Base-by-base conservation (phyloP, 1,284 basidiomycete genomes). In the Albatrellus sp. region DNA sequence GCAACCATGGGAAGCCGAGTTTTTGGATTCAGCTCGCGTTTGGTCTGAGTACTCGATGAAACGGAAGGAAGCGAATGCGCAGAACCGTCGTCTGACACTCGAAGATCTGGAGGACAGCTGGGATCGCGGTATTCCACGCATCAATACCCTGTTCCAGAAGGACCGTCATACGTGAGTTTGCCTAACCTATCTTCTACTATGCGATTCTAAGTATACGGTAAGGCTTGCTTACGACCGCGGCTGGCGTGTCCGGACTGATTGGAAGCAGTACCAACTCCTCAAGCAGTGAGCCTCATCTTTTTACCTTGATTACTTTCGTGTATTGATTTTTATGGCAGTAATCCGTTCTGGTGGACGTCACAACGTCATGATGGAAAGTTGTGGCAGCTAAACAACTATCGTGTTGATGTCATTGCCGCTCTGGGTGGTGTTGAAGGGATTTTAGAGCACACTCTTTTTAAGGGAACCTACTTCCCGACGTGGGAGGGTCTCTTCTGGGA, bases 31-130 rank as follows among this genome's bases (percentile, higher is more conserved):
- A 5, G 92, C 92, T 34, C 90, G 96, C 52, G 96, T 98, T 24
- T 99, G 96, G 96, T 90, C 89, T 2, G 96, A 99, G 65, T 98
- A 99, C 62, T 96, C 96, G 0, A 90, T 97, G 89, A 99, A 98
- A 75, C 74, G 96, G 52, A 98, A 98, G 65, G 96, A 99, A 61
- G 96, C 94, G 16, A 94, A 92, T 52, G 92, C 94, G 2, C 90
- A 97, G 61, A 98, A 98, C 64, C 84, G 94, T 47, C 82, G 96
- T 19, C 70, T 98, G 40, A 98, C 93, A 1, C 71, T 97, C n/a
- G 93, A 98, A 60, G 93, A 97, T 70, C 72, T 97, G 17, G 92
- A 97, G 61, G 92, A 97, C 59, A 91, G 87, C 57, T 97, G 91
- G 90, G 91, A 98, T 65, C 88, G 94, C 54, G 94, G 94, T 69